Percentiles rank a stretch among this genome's conserved stretches.
Evolutionary conservation across 2,329 filamentous ascomycete species (phyloP).

Genomic region (Neofusicoccum cordaticola): DNA sequence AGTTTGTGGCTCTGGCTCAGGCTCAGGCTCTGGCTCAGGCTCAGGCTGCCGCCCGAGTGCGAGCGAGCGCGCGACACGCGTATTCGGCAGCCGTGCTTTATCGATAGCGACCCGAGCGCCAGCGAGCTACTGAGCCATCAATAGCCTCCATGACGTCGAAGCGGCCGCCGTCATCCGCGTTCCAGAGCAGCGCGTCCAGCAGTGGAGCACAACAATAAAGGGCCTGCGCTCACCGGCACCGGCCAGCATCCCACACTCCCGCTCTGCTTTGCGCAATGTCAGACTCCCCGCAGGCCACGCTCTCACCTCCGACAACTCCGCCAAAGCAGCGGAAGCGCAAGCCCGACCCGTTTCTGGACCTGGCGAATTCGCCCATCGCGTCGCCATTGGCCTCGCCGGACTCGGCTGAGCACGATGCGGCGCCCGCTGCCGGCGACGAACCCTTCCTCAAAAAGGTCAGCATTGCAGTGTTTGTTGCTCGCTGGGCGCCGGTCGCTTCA

Average conservation of each 20-base stretch:
- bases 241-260: not conserved
- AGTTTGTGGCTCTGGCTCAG: not conserved
- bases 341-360: conserved; percentile 31
- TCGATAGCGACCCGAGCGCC: not conserved
- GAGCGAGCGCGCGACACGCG: not conserved
- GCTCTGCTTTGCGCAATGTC: not conserved
- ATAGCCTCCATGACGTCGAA: not conserved
- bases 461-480: not conserved
- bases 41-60: not conserved
- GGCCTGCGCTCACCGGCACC: no score
- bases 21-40: no score
- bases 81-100: not conserved
- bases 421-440: conserved; percentile 22
- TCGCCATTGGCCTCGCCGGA: conserved; percentile 26
- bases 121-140: not conserved
- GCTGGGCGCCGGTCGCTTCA: not conserved
- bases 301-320: not conserved
- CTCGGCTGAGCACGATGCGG: conserved; percentile 3
- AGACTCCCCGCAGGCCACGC: not conserved
- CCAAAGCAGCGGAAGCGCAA: conserved; percentile 10
- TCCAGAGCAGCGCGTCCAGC: not conserved
- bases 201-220: not conserved
- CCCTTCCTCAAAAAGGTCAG: conserved; percentile 28
- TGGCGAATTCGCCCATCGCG: conserved; percentile 25
- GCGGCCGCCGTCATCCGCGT: not conserved